Conservation (phyloP, 176 grass and related monocot species). For the Pontederia crassipes region DNA sequence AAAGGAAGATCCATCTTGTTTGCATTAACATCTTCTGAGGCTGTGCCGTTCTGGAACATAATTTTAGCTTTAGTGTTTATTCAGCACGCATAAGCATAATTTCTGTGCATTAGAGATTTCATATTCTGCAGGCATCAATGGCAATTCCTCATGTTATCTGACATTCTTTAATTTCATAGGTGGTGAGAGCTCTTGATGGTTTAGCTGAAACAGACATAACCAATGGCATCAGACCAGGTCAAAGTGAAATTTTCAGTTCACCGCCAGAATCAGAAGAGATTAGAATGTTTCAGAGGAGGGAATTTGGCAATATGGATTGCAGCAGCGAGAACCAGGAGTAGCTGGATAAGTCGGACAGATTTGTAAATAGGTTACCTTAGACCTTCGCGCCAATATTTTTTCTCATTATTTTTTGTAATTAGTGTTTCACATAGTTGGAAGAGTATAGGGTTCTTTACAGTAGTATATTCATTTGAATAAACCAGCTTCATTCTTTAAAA, state of each 20-base stretch:
- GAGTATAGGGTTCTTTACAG: too few relatives aligned
- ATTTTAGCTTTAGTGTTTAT: too few relatives aligned
- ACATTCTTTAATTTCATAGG: slow-evolving; percentile 23
- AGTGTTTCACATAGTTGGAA: too few relatives aligned
- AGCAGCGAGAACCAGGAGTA: slow-evolving; percentile 69
- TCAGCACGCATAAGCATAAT: too few relatives aligned
- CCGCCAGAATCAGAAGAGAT: slow-evolving; percentile 85
- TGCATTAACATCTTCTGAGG: too few relatives aligned
- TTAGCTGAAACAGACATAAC: slow-evolving; percentile 80
- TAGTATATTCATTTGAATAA: too few relatives aligned
- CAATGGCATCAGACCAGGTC: slow-evolving; percentile 73
- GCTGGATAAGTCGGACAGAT: slow-evolving; percentile 45
- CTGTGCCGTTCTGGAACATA: too few relatives aligned
- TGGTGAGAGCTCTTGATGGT: slow-evolving; percentile 92
- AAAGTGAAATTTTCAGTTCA: slow-evolving; percentile 66
- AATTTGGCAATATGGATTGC: slow-evolving; percentile 53
- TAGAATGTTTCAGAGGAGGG: slow-evolving; percentile 81
- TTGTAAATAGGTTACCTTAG: slow-evolving; percentile 32
- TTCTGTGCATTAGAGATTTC: background rate
- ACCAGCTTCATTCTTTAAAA: too few relatives aligned
- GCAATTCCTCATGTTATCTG: slow-evolving; percentile 4
- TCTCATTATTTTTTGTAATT: too few relatives aligned
- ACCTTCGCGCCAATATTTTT: too few relatives aligned
- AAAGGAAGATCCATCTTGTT: too few relatives aligned
- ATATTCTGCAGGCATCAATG: background rate